A percentile compares a stretch with the other conserved stretches of the same genome.
Evolutionary conservation across 2,329 filamentous ascomycete species (phyloP).

Genomic region (Pseudogymnoascus sp.): DNA sequence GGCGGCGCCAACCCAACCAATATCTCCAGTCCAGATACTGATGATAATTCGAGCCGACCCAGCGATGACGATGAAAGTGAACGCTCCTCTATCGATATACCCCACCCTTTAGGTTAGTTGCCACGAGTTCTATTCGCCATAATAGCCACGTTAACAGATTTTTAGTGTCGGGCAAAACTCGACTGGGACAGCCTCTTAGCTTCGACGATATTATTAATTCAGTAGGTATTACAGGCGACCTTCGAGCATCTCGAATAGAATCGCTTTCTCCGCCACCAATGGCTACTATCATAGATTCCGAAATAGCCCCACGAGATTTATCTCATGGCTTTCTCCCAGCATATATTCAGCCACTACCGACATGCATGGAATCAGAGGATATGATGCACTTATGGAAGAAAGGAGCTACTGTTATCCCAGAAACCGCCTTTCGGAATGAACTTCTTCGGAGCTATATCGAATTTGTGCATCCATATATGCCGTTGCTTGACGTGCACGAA

Average conservation of each 20-base stretch:
- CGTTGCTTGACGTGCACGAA: constrained; percentile 60
- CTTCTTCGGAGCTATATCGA: constrained; percentile 74
- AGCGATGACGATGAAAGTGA: neutral
- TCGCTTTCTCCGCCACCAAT: neutral
- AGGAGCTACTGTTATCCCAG: constrained; percentile 70
- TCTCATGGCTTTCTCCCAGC: neutral
- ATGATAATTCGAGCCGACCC: neutral
- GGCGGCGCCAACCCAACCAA: neutral
- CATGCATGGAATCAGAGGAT: constrained; percentile 9
- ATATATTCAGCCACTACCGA: constrained; percentile 1
- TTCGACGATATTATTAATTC: constrained; percentile 3
- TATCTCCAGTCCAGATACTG: neutral
- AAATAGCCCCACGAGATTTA: neutral
- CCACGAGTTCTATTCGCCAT: neutral
- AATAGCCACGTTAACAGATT: neutral
- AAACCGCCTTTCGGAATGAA: constrained; percentile 61
- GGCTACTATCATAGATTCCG: neutral
- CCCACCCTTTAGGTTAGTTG: neutral
- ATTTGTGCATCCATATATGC: constrained; percentile 88
- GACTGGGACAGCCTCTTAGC: neutral
- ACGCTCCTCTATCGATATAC: neutral
- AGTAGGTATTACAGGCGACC: constrained; percentile 1
- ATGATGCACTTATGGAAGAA: constrained; percentile 66
- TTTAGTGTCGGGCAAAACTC: neutral
- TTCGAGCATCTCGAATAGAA: neutral